Conservation (phyloP, 2,329 filamentous ascomycete species). For the Talaromyces albobiverticillius region DNA sequence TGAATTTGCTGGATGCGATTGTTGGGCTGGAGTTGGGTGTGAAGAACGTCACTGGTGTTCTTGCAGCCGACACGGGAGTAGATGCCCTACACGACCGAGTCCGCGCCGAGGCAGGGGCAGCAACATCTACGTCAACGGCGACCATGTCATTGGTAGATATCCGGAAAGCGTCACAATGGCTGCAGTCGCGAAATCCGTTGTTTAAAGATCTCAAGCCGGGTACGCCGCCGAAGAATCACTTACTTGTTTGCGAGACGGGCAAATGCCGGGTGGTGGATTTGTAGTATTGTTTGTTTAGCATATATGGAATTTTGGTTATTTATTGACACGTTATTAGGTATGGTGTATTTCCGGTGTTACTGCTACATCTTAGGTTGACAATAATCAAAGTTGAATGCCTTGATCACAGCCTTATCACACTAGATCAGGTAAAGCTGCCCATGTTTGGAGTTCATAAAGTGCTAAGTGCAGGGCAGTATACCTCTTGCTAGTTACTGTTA, state of each 20-base stretch:
- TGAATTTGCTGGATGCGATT: slow-evolving; percentile 71
- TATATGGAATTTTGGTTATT: too few species aligned
- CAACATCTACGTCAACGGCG: slow-evolving; percentile 31
- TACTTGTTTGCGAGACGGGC: slow-evolving; percentile 38
- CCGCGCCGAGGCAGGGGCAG: slow-evolving; percentile 31
- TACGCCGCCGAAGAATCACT: slow-evolving; percentile 34
- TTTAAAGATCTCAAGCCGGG: slow-evolving; percentile 35
- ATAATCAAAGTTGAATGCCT: too few species aligned
- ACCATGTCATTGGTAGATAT: slow-evolving; percentile 36
- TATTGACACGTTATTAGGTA: too few species aligned
- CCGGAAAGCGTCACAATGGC: slow-evolving; percentile 36
- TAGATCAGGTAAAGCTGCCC: too few species aligned
- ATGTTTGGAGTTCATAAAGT: too few species aligned
- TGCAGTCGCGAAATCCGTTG: slow-evolving; percentile 35
- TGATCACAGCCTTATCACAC: too few species aligned
- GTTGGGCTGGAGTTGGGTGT: slow-evolving; percentile 72
- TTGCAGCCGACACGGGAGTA: slow-evolving; percentile 31
- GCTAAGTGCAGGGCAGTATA: too few species aligned
- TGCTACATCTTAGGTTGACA: too few species aligned
- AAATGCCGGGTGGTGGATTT: slow-evolving; percentile 35
- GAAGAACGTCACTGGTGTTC: slow-evolving; percentile 56
- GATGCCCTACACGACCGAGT: slow-evolving; percentile 23
- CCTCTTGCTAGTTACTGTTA: too few species aligned
- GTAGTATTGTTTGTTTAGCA: background rate
- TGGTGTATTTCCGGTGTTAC: too few species aligned